A percentile compares a stretch with the other conserved stretches of the same genome.
phyloP scores from a whole-genome alignment of 768 basidiomycete species.

The Piloderma croceum region DNA sequence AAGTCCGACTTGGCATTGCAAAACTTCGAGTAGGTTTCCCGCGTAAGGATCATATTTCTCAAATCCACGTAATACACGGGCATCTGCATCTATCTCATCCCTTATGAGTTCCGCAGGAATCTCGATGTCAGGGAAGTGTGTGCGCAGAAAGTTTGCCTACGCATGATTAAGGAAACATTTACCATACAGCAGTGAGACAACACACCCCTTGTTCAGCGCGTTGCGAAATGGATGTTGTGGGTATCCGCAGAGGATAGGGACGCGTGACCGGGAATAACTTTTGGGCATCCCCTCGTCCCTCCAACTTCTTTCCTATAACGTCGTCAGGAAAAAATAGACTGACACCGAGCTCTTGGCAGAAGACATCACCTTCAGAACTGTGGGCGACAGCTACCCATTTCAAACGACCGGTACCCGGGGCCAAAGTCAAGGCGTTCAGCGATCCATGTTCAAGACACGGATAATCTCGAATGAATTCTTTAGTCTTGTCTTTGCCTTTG shows the following conservation, averaged over 20 bases:
- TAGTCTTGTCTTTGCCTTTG: conserved; percentile 27
- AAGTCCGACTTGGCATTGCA: conserved; percentile 25
- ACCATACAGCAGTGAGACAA: neutral
- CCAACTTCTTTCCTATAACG: conserved; percentile 26
- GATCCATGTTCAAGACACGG: conserved; percentile 55
- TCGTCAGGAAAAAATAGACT: conserved; percentile 5
- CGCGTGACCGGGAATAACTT: conserved; percentile 60
- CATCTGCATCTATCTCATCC: conserved; percentile 47
- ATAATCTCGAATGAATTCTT: conserved; percentile 30
- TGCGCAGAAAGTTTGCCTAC: conserved; percentile 69
- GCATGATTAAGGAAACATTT: conserved; percentile 3
- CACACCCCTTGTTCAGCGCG: conserved; percentile 65
- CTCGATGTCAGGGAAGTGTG: conserved; percentile 67
- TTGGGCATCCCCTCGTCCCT: conserved; percentile 27
- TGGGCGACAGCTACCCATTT: conserved; percentile 48
- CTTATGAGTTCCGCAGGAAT: conserved; percentile 64
- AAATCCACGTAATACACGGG: conserved; percentile 27
- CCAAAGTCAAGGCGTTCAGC: conserved; percentile 51
- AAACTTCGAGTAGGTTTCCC: conserved; percentile 48
- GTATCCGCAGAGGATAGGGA: conserved; percentile 25
- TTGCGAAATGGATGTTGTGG: conserved; percentile 34
- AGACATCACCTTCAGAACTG: conserved; percentile 23
- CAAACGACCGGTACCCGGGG: conserved; percentile 36
- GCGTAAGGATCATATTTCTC: conserved; percentile 49
- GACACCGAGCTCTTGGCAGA: conserved; percentile 6